Conservation (phyloP, 805 yeast species). For the Saccharomycopsis synnaedendra region DNA sequence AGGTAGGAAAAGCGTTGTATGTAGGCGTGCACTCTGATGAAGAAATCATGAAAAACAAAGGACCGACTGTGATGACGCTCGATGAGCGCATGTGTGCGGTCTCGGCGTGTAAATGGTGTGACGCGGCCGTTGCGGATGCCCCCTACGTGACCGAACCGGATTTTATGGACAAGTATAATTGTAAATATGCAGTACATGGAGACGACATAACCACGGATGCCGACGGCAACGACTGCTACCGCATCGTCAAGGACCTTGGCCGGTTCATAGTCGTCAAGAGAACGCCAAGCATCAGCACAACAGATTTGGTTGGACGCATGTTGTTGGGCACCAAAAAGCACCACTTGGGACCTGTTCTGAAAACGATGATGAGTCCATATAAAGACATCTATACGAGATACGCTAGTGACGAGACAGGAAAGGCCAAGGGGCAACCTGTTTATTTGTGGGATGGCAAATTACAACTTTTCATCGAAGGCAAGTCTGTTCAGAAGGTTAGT, state of each 20-base stretch:
- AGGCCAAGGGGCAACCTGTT: slow-evolving; percentile 46
- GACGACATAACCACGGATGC: slow-evolving; percentile 97
- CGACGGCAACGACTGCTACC: slow-evolving; percentile 88
- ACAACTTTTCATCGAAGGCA: neutral
- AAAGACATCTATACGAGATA: slow-evolving; percentile 32
- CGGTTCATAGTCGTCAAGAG: slow-evolving; percentile 84
- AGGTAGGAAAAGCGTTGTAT: slow-evolving; percentile 58
- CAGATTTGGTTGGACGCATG: slow-evolving; percentile 89
- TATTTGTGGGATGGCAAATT: slow-evolving; percentile 26
- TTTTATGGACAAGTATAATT: slow-evolving; percentile 62
- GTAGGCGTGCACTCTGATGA: slow-evolving; percentile 93
- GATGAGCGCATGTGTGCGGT: slow-evolving; percentile 79
- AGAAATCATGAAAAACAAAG: slow-evolving; percentile 74
- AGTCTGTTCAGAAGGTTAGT: neutral
- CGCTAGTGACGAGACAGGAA: slow-evolving; percentile 56
- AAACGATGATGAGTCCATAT: slow-evolving; percentile 13
- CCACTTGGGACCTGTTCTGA: slow-evolving; percentile 32
- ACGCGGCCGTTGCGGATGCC: slow-evolving; percentile 58
- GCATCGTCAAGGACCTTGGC: slow-evolving; percentile 72
- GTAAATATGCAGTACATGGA: slow-evolving; percentile 94
- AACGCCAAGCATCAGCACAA: slow-evolving; percentile 89
- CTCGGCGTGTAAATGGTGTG: slow-evolving; percentile 83
- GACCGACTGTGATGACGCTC: slow-evolving; percentile 85
- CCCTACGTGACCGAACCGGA: slow-evolving; percentile 89
- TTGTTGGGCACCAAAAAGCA: slow-evolving; percentile 49